These are phyloP conservation scores for Naganishia kalamii DNA, from an alignment of 768 basidiomycete species.

Conservation along the genomic window DNA sequence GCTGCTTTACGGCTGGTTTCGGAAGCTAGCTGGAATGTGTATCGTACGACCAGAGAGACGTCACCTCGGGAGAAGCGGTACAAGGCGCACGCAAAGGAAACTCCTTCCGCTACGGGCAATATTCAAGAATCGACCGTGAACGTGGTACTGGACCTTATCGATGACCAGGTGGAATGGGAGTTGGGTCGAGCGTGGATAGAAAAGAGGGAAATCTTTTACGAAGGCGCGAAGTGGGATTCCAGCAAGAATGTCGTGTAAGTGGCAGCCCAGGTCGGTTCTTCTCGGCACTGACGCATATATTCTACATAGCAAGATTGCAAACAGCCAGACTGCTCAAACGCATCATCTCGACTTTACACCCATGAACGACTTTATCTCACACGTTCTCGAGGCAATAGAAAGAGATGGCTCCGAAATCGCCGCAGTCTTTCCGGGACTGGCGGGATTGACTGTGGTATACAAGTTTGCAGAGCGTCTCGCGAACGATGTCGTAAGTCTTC, in stretches of 20 bases:
- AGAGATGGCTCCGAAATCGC: slow-evolving; percentile 75
- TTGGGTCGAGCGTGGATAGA: slow-evolving; percentile 93
- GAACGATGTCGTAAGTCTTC: slow-evolving; percentile 59
- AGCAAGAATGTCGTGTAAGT: slow-evolving; percentile 59
- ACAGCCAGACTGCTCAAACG: slow-evolving; percentile 29
- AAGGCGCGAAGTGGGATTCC: slow-evolving; percentile 70
- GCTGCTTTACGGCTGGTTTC: slow-evolving; percentile 73
- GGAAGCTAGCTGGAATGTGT: slow-evolving; percentile 77
- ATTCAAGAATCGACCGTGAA: background rate
- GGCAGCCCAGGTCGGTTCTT: background rate
- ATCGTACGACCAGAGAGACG: slow-evolving; percentile 40
- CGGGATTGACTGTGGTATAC: slow-evolving; percentile 61
- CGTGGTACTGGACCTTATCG: background rate
- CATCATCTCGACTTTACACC: slow-evolving; percentile 73
- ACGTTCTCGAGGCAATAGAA: slow-evolving; percentile 58
- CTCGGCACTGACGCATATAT: background rate
- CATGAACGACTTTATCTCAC: slow-evolving; percentile 84
- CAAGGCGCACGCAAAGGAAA: background rate
- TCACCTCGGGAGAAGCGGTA: slow-evolving; percentile 4
- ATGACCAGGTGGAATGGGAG: slow-evolving; percentile 62
- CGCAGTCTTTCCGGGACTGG: slow-evolving; percentile 73
- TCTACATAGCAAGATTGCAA: background rate
- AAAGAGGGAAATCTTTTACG: slow-evolving; percentile 89
- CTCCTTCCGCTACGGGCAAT: background rate
- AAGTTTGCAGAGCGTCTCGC: slow-evolving; percentile 77